Evolutionary conservation across 768 basidiomycete genomes (phyloP), one percentile per base, ranked within the genome.

Genomic region (Mycena venus): DNA sequence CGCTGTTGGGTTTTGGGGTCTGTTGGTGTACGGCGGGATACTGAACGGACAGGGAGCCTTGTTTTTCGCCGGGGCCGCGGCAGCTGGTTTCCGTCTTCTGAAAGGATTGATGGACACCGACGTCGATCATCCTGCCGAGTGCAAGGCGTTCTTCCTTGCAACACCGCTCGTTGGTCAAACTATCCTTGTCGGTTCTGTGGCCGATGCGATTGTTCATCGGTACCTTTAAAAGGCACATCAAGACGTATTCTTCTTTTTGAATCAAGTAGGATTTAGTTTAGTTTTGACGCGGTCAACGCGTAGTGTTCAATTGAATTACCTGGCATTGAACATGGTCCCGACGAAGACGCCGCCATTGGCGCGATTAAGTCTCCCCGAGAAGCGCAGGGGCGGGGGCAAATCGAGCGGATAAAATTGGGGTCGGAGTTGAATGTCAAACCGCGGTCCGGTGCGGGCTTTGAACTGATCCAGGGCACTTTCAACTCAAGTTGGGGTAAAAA

Each of bases 1-100:
- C 70, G 86, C 88, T 0, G 65, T 85, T 0, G 77, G 80, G 0
- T 91, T 92, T 80, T 75, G 91, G 63, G 82, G 79, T 7, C 77
- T 85, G 59, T 83, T 92, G 34, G 77, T 84, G 10, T 83, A 83
- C 68, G 86, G 88, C 2, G 91, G 90, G 1, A 79, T 84, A 65
- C 79, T 81, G 31, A 88, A 90, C 73, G 82, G 79, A 4, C 86
- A 89, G 11, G 88, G 89, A 4, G 78, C 80, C 7, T 75, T 83
- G 0, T 87, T 84, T 73, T 85, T 79, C 78, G 53, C 73, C 27
- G 62, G 76, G 34, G 69, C 82, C 40, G 64, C 72, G 12, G 55
- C 75, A 11, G 79, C 81, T 15, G 79, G 72, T 1, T 38, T 63
- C 40, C n/a, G 77, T 15, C 75, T 82, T 3, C 49, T 83, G n/a